Evolutionary conservation across 2,329 filamentous ascomycete species (phyloP), one percentile per base, ranked within the genome.

Genomic region (Fusarium anthophilum): DNA sequence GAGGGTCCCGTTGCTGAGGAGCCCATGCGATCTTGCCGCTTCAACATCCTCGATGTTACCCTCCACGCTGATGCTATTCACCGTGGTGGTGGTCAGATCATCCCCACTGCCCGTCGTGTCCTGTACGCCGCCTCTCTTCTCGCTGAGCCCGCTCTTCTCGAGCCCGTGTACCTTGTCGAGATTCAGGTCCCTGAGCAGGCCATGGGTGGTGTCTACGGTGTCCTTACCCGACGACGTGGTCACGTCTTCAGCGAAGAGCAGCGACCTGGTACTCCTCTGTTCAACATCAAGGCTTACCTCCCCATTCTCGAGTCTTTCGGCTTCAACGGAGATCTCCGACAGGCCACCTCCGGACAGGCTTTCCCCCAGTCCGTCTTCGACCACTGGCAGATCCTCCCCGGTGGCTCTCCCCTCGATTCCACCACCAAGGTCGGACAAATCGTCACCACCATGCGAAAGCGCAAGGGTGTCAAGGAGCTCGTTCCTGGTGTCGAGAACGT

Each of bases 181-280:
- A 99, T 99, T 86, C 95, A 98, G 90, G 96, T 99, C 75, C 96
- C 96, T 82, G 96, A 99, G 91, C 89, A 92, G 83, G 96, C 96
- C 84, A 98, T 99, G 96, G 96, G 96, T 91, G 96, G 96, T 91
- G 97, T 99, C 87, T 99, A 99, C 88, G 94, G 95, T 93, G 95
- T 98, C 84, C 94, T 99, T 81, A 98, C 95, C 87, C 93, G 95
- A 83, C 91, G 95, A 86, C 93, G 96, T 93, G 96, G 96, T 91
- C 96, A 98, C 92, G 96, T 99, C 87, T 98, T 98, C 91, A 89
- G 90, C 85, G 96, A 99, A 90, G 94, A 97, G 90, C 96, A 99
- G 91, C 94, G 96, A 83, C 94, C 96, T 75, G 96, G 96, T 87
- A 99, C 96, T 85, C 96, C 96, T 87, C 93, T 99, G 74, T 99